Evolutionary conservation across 495 filamentous ascomycete genomes (phyloP).

Genomic region (Neurospora tetrasperma): DNA sequence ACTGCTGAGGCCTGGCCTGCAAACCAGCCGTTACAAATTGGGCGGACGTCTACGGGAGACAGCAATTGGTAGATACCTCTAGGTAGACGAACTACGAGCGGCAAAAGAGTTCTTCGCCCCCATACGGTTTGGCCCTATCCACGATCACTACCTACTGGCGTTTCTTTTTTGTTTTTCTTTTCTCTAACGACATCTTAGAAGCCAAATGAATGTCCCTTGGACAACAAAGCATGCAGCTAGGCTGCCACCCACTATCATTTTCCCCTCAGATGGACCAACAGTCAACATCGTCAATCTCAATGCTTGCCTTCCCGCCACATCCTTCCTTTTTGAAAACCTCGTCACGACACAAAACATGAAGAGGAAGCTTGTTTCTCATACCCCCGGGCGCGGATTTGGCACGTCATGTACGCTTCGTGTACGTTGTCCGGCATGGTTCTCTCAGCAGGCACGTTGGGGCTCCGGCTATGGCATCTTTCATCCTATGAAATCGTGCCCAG

Average conservation of each 20-base stretch:
- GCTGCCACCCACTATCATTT: not conserved
- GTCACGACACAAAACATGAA: not conserved
- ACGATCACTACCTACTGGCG: not conserved
- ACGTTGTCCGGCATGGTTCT: slow-evolving; percentile 16
- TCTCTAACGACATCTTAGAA: not conserved
- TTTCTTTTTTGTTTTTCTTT: not conserved
- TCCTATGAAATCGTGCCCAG: slow-evolving; percentile 31
- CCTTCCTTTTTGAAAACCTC: not conserved
- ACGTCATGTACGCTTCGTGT: slow-evolving; percentile 18
- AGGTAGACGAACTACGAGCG: not conserved
- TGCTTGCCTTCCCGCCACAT: not conserved
- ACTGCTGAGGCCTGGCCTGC: not conserved
- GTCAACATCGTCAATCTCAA: not conserved
- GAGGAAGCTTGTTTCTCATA: not conserved
- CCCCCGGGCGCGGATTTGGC: slow-evolving; percentile 9
- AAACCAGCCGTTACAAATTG: slow-evolving; percentile 6
- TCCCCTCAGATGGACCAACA: not conserved
- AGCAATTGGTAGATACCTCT: not conserved
- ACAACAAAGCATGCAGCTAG: not conserved
- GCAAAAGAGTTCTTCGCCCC: not conserved
- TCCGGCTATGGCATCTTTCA: slow-evolving; percentile 17
- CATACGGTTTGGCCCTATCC: not conserved
- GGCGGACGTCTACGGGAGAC: not conserved
- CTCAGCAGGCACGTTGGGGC: slow-evolving; percentile 17
- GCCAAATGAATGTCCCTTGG: not conserved